Percentiles rank a stretch among this genome's conserved stretches.
These are phyloP conservation scores for Backusella luteola DNA, from an alignment of 192 early-diverging fungal genomes.

Conservation along the genomic window DNA sequence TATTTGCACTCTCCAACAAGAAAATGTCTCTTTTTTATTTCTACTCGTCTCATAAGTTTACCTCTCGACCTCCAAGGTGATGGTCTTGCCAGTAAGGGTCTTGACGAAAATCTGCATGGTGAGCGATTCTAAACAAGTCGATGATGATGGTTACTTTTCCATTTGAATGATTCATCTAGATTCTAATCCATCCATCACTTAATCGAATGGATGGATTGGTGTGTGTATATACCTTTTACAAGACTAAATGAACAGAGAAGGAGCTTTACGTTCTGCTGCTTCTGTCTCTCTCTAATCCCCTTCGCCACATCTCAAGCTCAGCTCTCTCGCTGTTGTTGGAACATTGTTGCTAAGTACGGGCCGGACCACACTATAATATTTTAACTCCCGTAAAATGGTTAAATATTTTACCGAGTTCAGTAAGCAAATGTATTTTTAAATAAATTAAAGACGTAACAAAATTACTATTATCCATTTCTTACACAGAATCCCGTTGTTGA, in stretches of 20 bases:
- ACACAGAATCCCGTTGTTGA: background rate
- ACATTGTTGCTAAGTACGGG: background rate
- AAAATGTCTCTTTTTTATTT: constrained; percentile 32
- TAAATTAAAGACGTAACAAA: background rate
- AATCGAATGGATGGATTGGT: background rate
- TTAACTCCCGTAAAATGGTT: background rate
- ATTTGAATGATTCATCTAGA: background rate
- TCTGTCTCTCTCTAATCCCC: background rate
- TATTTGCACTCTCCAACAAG: background rate
- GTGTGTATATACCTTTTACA: constrained; percentile 3
- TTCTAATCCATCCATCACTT: background rate
- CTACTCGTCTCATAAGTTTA: constrained; percentile 34
- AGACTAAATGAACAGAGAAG: constrained; percentile 7
- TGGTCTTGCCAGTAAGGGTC: constrained; percentile 65
- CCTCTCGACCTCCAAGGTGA: constrained; percentile 66
- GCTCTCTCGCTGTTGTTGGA: background rate
- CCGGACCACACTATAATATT: background rate
- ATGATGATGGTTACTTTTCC: constrained; percentile 8
- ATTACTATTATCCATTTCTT: background rate
- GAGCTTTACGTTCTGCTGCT: background rate
- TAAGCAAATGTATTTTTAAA: no score
- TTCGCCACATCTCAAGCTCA: constrained; percentile 1
- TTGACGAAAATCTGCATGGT: constrained; percentile 67
- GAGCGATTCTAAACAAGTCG: constrained; percentile 4
- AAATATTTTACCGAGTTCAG: no score